Percentiles rank a stretch among this genome's conserved stretches.
These are phyloP conservation scores for Neophaeococcomyces mojaviensis DNA, from an alignment of 2,329 filamentous ascomycete species.

Conservation along the genomic window DNA sequence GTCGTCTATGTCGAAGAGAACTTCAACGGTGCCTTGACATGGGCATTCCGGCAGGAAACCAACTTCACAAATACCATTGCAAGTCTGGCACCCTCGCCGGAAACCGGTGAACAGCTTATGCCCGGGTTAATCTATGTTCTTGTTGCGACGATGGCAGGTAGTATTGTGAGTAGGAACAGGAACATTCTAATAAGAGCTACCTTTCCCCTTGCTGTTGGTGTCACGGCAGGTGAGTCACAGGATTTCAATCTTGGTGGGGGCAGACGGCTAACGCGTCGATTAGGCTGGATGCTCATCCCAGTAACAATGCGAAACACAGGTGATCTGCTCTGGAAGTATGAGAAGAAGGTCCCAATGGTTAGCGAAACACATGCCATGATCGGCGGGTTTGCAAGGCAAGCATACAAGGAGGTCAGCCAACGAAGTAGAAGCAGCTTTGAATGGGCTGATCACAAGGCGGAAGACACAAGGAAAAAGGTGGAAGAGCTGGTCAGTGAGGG, in stretches of 20 bases:
- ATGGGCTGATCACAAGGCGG: slow-evolving; percentile 20
- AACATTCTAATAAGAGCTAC: slow-evolving; percentile 72
- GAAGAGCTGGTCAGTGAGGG: slow-evolving; percentile 21
- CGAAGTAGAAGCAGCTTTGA: slow-evolving; percentile 61
- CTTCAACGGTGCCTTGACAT: slow-evolving; percentile 74
- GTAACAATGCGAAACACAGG: slow-evolving; percentile 84
- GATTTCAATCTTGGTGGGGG: background rate
- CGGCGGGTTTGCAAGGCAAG: slow-evolving; percentile 60
- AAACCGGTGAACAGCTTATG: slow-evolving; percentile 80
- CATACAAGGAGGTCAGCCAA: slow-evolving; percentile 65
- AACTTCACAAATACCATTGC: slow-evolving; percentile 85
- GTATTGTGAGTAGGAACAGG: slow-evolving; percentile 81
- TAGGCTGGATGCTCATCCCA: slow-evolving; percentile 69
- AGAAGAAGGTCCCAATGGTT: slow-evolving; percentile 77
- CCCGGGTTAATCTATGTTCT: slow-evolving; percentile 88
- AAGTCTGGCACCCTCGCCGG: slow-evolving; percentile 75
- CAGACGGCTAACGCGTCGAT: background rate
- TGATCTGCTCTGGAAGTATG: slow-evolving; percentile 82
- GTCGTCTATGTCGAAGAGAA: slow-evolving; percentile 68
- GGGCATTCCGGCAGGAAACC: slow-evolving; percentile 75
- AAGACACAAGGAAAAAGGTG: slow-evolving; percentile 17
- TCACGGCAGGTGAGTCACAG: slow-evolving; percentile 52
- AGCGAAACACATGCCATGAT: slow-evolving; percentile 71
- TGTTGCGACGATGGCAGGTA: slow-evolving; percentile 89
- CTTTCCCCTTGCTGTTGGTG: slow-evolving; percentile 69